Evolutionary conservation across 768 basidiomycete genomes (phyloP).

Genomic region (Naganishia antarctica): DNA sequence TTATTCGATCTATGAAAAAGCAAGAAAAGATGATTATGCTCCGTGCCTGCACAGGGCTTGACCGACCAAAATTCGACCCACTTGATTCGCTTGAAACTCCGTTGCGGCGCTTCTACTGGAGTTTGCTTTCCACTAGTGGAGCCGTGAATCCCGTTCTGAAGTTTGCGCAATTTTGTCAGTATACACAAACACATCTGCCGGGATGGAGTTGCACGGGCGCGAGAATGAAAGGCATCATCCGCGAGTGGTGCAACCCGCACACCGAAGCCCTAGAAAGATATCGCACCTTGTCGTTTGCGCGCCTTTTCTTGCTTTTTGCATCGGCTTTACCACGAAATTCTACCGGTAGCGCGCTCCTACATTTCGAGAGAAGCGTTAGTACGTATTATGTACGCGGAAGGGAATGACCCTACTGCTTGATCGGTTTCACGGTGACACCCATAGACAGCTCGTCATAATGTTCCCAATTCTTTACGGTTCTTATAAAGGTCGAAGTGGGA

Average conservation of each 20-base stretch:
- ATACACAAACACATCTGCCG: neutral
- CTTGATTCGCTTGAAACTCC: slow-evolving; percentile 27
- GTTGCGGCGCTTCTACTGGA: slow-evolving; percentile 10
- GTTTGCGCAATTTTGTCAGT: neutral
- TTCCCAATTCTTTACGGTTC: slow-evolving; percentile 92
- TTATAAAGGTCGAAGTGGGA: slow-evolving; percentile 90
- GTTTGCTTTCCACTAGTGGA: slow-evolving; percentile 15
- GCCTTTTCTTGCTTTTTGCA: slow-evolving; percentile 17
- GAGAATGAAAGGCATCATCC: no score
- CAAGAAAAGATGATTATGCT: neutral
- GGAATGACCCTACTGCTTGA: slow-evolving; percentile 64
- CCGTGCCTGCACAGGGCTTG: no score
- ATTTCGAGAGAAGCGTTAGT: neutral
- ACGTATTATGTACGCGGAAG: neutral
- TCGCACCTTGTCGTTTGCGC: slow-evolving; percentile 13
- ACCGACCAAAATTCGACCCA: neutral
- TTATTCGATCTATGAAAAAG: slow-evolving; percentile 12
- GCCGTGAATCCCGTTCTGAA: slow-evolving; percentile 13
- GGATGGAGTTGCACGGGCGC: no score
- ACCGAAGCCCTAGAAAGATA: neutral
- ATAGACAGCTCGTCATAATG: slow-evolving; percentile 84
- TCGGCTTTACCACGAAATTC: slow-evolving; percentile 23
- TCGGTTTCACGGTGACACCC: slow-evolving; percentile 90
- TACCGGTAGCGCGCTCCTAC: slow-evolving; percentile 22
- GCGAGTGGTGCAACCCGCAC: neutral